Evolutionary conservation across 169 alveolate species (phyloP), one percentile per base, ranked within the genome.

Genomic region (Miamiensis avidus): DNA sequence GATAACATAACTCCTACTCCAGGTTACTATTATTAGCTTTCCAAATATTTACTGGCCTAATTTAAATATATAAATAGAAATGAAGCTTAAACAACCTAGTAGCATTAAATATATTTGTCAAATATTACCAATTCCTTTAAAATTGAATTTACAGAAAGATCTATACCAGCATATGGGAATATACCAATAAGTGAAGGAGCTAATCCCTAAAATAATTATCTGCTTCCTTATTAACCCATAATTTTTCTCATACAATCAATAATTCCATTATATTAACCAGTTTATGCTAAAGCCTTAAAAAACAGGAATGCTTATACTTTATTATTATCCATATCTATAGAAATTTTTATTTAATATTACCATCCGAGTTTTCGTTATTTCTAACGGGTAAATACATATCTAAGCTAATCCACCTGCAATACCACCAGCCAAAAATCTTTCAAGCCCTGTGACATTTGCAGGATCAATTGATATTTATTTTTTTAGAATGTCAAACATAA

Each of bases 281-380:
- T 49, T 49, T 49, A 11, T 11, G 26, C 20, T 11, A 49, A 20
- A 0, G 93, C 89, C n/a, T n/a, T n/a, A n/a, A n/a, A n/a, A n/a
- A n/a, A n/a, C n/a, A n/a, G n/a, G n/a, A n/a, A n/a, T n/a, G n/a
- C n/a, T n/a, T n/a, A n/a, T n/a, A n/a, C n/a, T n/a, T n/a, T n/a
- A n/a, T n/a, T n/a, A n/a, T n/a, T n/a, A n/a, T n/a, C n/a, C n/a
- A n/a, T n/a, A n/a, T n/a, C n/a, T n/a, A n/a, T n/a, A n/a, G n/a
- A n/a, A n/a, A n/a, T n/a, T n/a, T n/a, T n/a, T n/a, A n/a, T n/a
- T n/a, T n/a, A n/a, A n/a, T n/a, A n/a, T n/a, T n/a, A n/a, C n/a
- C 74, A 91, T 74, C 1, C 94, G 89, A 34, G 94, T 91, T 92
- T 91, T 91, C 77, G 89, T 91, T 16, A 88, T 74, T 86, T 91